phyloP scores from a whole-genome alignment of 2,329 filamentous ascomycete species.

The Calonectria pseudoreteaudii region DNA sequence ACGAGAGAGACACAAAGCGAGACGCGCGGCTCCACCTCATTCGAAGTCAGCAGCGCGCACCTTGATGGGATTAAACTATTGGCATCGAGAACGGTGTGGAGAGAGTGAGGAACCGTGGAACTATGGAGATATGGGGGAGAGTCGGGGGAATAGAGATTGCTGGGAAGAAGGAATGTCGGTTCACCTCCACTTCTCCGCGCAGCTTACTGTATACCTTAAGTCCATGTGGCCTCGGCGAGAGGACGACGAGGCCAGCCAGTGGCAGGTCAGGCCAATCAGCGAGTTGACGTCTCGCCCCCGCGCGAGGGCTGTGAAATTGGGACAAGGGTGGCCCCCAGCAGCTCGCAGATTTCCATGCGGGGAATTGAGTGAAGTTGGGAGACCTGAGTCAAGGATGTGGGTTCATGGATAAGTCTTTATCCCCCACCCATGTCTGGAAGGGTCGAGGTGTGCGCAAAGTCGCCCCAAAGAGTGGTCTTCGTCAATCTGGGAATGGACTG shows the following conservation, averaged over 20 bases:
- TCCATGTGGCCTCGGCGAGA: constrained; percentile 10
- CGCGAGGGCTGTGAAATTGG: constrained; percentile 10
- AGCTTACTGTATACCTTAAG: neutral
- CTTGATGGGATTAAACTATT: neutral
- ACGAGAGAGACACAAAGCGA: neutral
- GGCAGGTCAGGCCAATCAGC: neutral
- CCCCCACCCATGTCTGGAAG: constrained; percentile 20
- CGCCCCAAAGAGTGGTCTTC: neutral
- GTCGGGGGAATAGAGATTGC: neutral
- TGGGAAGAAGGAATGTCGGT: neutral
- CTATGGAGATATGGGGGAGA: neutral
- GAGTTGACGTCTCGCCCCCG: constrained; percentile 36
- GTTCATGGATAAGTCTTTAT: constrained; percentile 38
- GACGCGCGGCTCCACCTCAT: neutral
- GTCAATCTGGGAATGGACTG: constrained; percentile 21
- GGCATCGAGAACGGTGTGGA: constrained; percentile 1
- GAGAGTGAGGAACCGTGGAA: neutral
- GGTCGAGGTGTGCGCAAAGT: neutral
- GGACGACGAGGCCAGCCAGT: neutral
- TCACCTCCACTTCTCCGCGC: constrained; percentile 17
- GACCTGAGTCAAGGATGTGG: constrained; percentile 25
- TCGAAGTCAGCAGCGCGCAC: neutral
- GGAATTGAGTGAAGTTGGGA: constrained; percentile 10
- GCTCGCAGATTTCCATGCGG: constrained; percentile 27
- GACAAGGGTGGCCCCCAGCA: constrained; percentile 38